Conservation (phyloP, 257 asterid genomes). For the Penstemon davidsonii region DNA sequence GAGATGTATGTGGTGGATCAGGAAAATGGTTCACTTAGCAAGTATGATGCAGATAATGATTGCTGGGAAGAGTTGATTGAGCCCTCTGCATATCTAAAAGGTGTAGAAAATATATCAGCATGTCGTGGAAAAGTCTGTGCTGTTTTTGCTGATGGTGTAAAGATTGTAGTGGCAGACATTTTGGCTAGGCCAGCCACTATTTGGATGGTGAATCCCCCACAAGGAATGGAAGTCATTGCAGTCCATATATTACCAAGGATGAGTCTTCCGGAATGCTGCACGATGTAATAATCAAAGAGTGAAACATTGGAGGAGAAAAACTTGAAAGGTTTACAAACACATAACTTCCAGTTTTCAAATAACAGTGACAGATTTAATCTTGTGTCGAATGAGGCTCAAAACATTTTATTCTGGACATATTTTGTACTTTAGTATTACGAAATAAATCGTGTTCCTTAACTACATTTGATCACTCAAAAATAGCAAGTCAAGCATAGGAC, state of each 20-base stretch:
- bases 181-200: conserved; percentile 36
- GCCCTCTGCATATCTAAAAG: conserved; percentile 45
- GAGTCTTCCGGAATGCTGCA: conserved; percentile 28
- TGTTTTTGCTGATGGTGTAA: conserved; percentile 36
- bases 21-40: conserved; percentile 47
- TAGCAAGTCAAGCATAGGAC: too few relatives aligned
- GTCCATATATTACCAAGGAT: conserved; percentile 72
- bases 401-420: too few relatives aligned
- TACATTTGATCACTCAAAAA: too few relatives aligned
- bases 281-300: neutral
- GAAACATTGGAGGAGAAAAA: neutral
- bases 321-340: too few relatives aligned
- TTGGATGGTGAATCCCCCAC: conserved; percentile 53
- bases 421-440: too few relatives aligned
- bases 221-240: conserved; percentile 55
- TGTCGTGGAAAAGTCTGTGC: conserved; percentile 61
- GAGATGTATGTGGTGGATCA: conserved; percentile 63
- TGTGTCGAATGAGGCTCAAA: too few relatives aligned
- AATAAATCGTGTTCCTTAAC: too few relatives aligned
- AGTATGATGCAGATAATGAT: conserved; percentile 49
- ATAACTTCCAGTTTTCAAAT: too few relatives aligned
- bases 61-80: conserved; percentile 54
- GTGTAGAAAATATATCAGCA: conserved; percentile 59
- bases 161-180: conserved; percentile 57
- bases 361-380: too few relatives aligned